phyloP scores from a whole-genome alignment of 371 early-diverging fungal genomes.

The Mucor indicus region DNA sequence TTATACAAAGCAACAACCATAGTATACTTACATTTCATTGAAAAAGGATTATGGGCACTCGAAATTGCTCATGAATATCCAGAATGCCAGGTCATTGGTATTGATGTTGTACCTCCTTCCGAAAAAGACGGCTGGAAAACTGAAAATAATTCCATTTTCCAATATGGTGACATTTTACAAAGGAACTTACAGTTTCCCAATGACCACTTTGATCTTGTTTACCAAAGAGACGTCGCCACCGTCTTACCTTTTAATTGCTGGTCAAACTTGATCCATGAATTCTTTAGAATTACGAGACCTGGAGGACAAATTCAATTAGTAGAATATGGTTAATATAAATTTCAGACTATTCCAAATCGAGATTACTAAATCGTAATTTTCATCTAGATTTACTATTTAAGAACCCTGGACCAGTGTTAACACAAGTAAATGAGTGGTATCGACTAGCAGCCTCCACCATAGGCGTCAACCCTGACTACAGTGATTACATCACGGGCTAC shows the following conservation, averaged over 20 bases:
- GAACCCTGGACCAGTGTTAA: constrained; percentile 33
- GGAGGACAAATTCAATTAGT: constrained; percentile 55
- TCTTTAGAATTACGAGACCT: constrained; percentile 43
- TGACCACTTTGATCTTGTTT: constrained; percentile 58
- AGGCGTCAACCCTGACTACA: constrained; percentile 26
- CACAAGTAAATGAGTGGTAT: constrained; percentile 40
- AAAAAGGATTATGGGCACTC: constrained; percentile 48
- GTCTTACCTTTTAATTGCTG: constrained; percentile 41
- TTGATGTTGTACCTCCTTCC: constrained; percentile 29
- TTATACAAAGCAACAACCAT: not conserved
- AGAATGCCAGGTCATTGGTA: constrained; percentile 25
- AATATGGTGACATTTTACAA: constrained; percentile 26
- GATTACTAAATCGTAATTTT: too few species aligned
- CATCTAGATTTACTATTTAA: constrained; percentile 29
- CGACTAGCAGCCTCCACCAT: constrained; percentile 21
- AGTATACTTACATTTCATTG: not conserved
- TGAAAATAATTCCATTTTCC: constrained; percentile 12
- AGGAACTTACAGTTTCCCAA: constrained; percentile 32
- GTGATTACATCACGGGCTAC: constrained; percentile 9
- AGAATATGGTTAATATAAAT: constrained; percentile 28
- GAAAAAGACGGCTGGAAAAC: constrained; percentile 15
- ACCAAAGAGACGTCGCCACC: constrained; percentile 53
- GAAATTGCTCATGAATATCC: constrained; percentile 57
- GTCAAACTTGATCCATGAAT: constrained; percentile 36
- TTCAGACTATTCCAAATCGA: not conserved